Conservation (phyloP, 78 protist species). For the Speleostelium caveatum region DNA sequence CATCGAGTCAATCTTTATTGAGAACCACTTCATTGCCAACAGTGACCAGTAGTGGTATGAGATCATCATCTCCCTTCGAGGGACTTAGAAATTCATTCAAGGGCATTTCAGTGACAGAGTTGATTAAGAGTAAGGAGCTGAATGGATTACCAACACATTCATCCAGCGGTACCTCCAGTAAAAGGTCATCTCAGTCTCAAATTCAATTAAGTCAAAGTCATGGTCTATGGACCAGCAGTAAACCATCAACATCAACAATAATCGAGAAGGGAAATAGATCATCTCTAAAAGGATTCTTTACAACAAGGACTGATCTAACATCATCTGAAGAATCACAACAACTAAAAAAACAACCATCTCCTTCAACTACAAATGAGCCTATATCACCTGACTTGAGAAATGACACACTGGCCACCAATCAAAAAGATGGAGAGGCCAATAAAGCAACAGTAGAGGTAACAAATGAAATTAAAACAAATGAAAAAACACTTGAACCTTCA, state of each 20-base stretch:
- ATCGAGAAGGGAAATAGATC: not conserved
- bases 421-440: not conserved
- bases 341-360: no score
- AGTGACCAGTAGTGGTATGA: not conserved
- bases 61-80: not conserved
- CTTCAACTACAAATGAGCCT: no score
- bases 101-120: not conserved
- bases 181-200: not conserved
- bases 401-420: not conserved
- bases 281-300: not conserved
- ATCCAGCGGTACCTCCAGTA: not conserved
- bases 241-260: not conserved
- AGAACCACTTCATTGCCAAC: not conserved
- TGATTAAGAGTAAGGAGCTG: not conserved
- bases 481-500: no score
- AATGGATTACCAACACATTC: no score
- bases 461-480: not conserved
- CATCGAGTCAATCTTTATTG: not conserved
- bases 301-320: no score
- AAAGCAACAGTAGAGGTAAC: not conserved
- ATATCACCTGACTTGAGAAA: no score
- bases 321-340: no score
- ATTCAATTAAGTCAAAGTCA: not conserved
- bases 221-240: not conserved
- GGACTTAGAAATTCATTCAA: not conserved